A percentile compares a stretch with the other conserved stretches of the same genome.
Evolutionary conservation across 768 basidiomycete genomes (phyloP).

Genomic region (Podaxis mareebaensis): DNA sequence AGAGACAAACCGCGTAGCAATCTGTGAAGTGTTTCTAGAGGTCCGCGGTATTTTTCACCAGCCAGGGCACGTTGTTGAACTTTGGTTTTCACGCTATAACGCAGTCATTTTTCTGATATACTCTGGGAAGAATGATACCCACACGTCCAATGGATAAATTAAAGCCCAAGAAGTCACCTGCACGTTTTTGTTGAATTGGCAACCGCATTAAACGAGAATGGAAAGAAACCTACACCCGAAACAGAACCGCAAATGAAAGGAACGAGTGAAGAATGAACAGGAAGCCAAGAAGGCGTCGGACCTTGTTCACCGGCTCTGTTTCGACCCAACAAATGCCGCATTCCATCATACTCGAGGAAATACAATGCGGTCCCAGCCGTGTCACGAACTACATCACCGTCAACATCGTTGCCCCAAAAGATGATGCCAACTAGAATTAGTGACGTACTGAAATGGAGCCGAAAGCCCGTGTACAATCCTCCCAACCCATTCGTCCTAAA

Average conservation of each 20-base stretch:
- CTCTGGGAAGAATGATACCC: slow-evolving; percentile 28
- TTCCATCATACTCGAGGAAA: slow-evolving; percentile 91
- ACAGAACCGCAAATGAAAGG: slow-evolving; percentile 92
- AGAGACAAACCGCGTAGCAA: slow-evolving; percentile 69
- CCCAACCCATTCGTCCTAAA: slow-evolving; percentile 58
- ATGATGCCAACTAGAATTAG: slow-evolving; percentile 3
- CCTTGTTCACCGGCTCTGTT: slow-evolving; percentile 79
- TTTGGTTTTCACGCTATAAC: slow-evolving; percentile 83
- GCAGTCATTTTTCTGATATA: slow-evolving; percentile 9
- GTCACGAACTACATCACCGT: slow-evolving; percentile 65
- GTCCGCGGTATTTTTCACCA: slow-evolving; percentile 69
- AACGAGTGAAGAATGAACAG: slow-evolving; percentile 74
- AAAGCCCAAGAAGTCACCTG: slow-evolving; percentile 80
- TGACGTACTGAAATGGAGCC: slow-evolving; percentile 75
- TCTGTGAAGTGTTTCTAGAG: slow-evolving; percentile 72
- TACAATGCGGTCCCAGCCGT: slow-evolving; percentile 89
- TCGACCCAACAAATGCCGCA: slow-evolving; percentile 85
- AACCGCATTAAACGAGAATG: slow-evolving; percentile 35
- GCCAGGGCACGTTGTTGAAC: slow-evolving; percentile 91
- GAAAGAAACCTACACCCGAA: slow-evolving; percentile 62
- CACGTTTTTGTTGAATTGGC: slow-evolving; percentile 25
- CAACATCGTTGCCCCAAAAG: slow-evolving; percentile 9
- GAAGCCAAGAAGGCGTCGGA: slow-evolving; percentile 80
- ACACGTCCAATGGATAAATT: slow-evolving; percentile 96
- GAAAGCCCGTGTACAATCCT: slow-evolving; percentile 83